Evolutionary conservation across 73 alveolate genomes (phyloP).

Genomic region (Paramecium octaurelia): DNA sequence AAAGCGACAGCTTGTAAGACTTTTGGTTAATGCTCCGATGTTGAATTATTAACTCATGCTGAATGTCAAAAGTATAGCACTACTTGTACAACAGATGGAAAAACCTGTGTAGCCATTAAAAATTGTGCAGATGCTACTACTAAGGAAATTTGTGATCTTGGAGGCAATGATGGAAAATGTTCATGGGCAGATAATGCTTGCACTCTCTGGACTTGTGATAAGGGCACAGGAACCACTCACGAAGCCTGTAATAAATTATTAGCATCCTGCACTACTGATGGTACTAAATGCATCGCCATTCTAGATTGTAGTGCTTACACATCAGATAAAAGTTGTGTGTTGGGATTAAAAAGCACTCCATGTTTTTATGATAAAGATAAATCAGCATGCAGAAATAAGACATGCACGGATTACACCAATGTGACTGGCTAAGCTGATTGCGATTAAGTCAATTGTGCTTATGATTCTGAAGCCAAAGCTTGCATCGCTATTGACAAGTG

Average conservation of each 20-base stretch:
- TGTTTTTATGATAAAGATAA: background rate
- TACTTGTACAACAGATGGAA: constrained; percentile 1
- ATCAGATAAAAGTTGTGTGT: background rate
- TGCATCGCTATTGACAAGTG: background rate
- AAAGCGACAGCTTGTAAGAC: background rate
- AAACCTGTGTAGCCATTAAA: background rate
- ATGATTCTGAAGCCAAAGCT: background rate
- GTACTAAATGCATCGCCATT: background rate
- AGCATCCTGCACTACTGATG: background rate
- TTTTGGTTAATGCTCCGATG: background rate
- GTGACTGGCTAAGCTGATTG: background rate
- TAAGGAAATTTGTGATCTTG: background rate
- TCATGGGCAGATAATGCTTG: background rate
- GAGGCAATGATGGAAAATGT: constrained; percentile 15
- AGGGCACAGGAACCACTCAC: background rate
- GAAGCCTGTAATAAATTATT: background rate
- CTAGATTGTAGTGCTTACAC: background rate
- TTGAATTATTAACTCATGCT: background rate
- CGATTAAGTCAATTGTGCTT: background rate
- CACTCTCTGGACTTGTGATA: background rate
- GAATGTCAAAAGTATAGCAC: background rate
- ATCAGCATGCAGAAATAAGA: background rate
- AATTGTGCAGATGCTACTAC: constrained; percentile 5
- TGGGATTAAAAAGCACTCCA: background rate
- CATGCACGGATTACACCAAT: background rate